Conservation (phyloP, 116 monocot genomes). For the Zostera marina region DNA sequence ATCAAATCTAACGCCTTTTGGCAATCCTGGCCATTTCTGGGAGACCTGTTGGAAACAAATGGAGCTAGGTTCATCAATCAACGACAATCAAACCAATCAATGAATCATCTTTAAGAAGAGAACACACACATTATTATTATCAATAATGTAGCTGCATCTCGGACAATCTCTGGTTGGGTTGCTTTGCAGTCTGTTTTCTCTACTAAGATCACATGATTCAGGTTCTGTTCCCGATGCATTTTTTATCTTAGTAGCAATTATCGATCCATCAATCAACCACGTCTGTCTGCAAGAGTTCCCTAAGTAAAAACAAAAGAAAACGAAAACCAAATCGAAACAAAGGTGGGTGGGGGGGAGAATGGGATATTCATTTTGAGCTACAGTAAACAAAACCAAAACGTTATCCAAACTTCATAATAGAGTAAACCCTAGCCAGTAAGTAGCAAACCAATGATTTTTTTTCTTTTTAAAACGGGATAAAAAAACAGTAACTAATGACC, state of each 20-base stretch:
- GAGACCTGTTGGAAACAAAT: slow-evolving; percentile 31
- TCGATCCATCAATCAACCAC: slow-evolving; percentile 77
- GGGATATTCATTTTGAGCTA: too few species aligned
- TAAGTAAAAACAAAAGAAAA: neutral
- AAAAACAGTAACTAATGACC: too few species aligned
- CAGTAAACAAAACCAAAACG: too few species aligned
- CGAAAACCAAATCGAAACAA: slow-evolving; percentile 8
- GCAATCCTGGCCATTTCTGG: slow-evolving; percentile 92
- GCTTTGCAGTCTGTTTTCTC: slow-evolving; percentile 49
- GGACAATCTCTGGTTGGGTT: slow-evolving; percentile 83
- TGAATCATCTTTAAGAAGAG: neutral
- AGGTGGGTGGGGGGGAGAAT: slow-evolving; percentile 9
- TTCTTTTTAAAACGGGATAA: too few species aligned
- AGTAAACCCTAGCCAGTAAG: too few species aligned
- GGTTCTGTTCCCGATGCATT: slow-evolving; percentile 62
- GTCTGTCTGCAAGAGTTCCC: slow-evolving; percentile 48
- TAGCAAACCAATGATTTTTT: too few species aligned
- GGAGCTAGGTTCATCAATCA: neutral
- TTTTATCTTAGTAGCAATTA: slow-evolving; percentile 89
- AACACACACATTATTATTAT: slow-evolving; percentile 77
- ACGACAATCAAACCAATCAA: neutral
- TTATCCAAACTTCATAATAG: too few species aligned
- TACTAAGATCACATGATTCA: slow-evolving; percentile 30
- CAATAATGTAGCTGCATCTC: slow-evolving; percentile 57
- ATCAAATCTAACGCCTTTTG: slow-evolving; percentile 93